Conservation (phyloP, 768 basidiomycete species). For the Exsudoporus frostii region DNA sequence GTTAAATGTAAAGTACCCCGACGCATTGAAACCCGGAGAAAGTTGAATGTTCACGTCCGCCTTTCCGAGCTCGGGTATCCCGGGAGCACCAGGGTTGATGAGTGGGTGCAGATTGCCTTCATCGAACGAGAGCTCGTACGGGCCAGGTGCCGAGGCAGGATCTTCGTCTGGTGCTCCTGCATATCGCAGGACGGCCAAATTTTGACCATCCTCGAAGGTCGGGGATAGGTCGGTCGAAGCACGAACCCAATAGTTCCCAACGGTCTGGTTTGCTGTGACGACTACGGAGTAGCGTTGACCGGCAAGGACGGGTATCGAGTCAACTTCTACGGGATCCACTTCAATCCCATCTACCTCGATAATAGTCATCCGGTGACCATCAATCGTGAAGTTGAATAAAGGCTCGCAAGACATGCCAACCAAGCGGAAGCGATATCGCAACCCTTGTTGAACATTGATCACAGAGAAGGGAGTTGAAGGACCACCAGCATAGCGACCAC, state of each 20-base stretch:
- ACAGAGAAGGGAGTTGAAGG: constrained; percentile 40
- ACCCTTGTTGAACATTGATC: constrained; percentile 38
- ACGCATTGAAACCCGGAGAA: background rate
- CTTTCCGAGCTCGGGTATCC: constrained; percentile 34
- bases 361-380: constrained; percentile 46
- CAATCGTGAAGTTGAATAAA: constrained; percentile 42
- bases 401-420: constrained; percentile 48
- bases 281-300: constrained; percentile 47
- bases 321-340: constrained; percentile 41
- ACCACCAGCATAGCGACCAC: constrained; percentile 44
- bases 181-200: constrained; percentile 53
- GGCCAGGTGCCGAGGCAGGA: constrained; percentile 36
- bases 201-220: constrained; percentile 36
- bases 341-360: constrained; percentile 52
- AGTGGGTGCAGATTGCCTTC: constrained; percentile 42
- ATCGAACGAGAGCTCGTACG: constrained; percentile 29
- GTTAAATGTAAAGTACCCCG: constrained; percentile 23
- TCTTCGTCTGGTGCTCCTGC: constrained; percentile 42
- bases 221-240: constrained; percentile 34
- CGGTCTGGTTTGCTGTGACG: constrained; percentile 41
- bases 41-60: constrained; percentile 40
- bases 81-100: constrained; percentile 35
- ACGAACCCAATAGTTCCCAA: constrained; percentile 58
- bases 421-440: constrained; percentile 54
- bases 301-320: constrained; percentile 32